Base-by-base conservation (phyloP, 2,329 filamentous ascomycete species). In the Myriosclerotinia curreyana region DNA sequence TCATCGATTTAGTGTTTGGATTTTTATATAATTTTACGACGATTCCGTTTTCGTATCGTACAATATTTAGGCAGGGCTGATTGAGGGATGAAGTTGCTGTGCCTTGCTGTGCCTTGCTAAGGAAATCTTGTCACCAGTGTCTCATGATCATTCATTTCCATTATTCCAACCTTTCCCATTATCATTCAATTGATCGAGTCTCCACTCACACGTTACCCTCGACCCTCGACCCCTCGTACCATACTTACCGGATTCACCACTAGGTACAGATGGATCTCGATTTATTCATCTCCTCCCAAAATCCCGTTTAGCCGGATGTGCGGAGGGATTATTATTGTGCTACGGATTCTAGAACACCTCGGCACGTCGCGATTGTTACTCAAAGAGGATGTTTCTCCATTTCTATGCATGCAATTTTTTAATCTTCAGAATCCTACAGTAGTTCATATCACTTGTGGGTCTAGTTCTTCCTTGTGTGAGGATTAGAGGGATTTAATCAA, bases 51-150 rank as follows among this genome's bases (percentile, higher is more conserved):
- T 58, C 40, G 28, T 36, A 36, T 11, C 3, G 20, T 36, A 1
- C 8, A 22, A 34, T n/a, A 3, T 15, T 46, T 31, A 44, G 25
- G 25, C 36, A 55, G 22, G 38, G 22, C 38, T 44, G 25, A 1
- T 42, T 44, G 25, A 1, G 31, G 22, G 14, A 9, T 6, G 20
- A 6, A 7, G 25, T 6, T 48, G 31, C 28, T 36, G n/a, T 48
- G 55, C 42, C 31, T 49, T 60, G 31, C 34, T 60, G n/a, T 49
- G 55, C 42, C 31, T 50, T 60, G 31, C 34, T 60, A 25, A 60
- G 34, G 5, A 60, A 28, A 36, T 25, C 5, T 49, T 20, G n/a
- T 56, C 28, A 48, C n/a, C 38, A 60, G n/a, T 36, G 22, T 15
- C 44, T 50, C 31, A 20, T 58, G 3, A 4, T 25, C 5, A 20